Evolutionary conservation across 2,329 filamentous ascomycete species (phyloP), one percentile per base, ranked within the genome.

Genomic region (Capronia coronata): DNA sequence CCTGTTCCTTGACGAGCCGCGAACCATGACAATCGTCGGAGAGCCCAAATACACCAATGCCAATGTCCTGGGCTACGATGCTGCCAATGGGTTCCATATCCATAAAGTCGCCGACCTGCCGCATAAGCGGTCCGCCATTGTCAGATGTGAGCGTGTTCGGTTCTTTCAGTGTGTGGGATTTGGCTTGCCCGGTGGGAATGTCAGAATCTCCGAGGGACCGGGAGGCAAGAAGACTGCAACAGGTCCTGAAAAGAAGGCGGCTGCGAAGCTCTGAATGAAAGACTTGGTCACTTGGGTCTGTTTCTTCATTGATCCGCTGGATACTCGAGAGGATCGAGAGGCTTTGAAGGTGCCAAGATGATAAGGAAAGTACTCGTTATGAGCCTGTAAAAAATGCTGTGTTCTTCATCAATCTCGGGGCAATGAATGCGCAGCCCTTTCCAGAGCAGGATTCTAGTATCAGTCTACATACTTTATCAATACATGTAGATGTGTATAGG

Each of bases 11-110:
- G 77, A 80, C 54, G 77, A 80, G 51, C 74, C 75, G 19, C 72
- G 77, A 4, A 80, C 77, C 0, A 70, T 64, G 55, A 71, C 71
- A 48, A 69, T 77, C 4, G 76, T 80, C 1, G 71, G 70, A 2
- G 86, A 91, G 70, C 86, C 86, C 27, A 84, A 84, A 64, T 80
- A 78, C 51, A 84, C 80, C 3, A 85, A 84, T 60, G 76, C 73
- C 22, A 84, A 80, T 0, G 81, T 89, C 11, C 71, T 89, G 50
- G 79, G 81, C 54, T 89, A 89, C 65, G 85, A 90, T 59, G 77
- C 86, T 46, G 79, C 83, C 43, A 82, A 87, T 60, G 85, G 85
- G 1, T 83, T 88, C 60, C 79, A 80, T 5, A 71, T 88, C 30
- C 80, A 85, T 59, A 85, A 85, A 66, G 79, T 86, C 52, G 78